Base-by-base conservation (phyloP, 345 rosid genomes). In the Heritiera fomes region DNA sequence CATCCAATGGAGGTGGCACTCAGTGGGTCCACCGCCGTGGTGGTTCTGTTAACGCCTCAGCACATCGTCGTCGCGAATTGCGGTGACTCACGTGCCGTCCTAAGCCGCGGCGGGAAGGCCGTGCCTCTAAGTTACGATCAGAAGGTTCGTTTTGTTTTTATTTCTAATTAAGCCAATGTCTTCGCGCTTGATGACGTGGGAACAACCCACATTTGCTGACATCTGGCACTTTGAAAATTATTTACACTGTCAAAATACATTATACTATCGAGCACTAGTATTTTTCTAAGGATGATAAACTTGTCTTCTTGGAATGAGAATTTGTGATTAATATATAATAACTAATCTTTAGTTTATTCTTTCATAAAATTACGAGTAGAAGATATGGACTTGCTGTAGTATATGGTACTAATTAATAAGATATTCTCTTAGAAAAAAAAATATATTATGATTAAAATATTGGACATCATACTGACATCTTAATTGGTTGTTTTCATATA, bases 31-130 rank as follows among this genome's bases (percentile, higher is more conserved):
- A 88, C 91, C 1, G 91, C 91, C 49, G 90, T 84, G 8, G 86
- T 87, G 46, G 91, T 88, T 7, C 30, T 88, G 17, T 55, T 89
- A 28, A 87, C 87, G 28, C 64, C 76, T 0, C 82, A 84, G 30
- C 79, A 80, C 47, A 82, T 90, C 56, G 71, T 87, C 20, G 88
- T 90, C 13, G 94, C 91, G 20, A 90, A 89, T 70, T 87, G 91
- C 74, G 92, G 94, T 7, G 94, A 89, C 78, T 90, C 94, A 53
- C 92, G 91, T 62, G 91, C 92, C 80, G 90, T 89, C 71, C 90
- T 91, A n/a, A 83, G 86, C 80, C 86, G 90, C 0, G 89, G 77
- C 5, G 87, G 91, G 7, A 79, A 62, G 76, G 87, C 88, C 17
- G 30, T 87, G 49, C 89, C 92, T 20, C 88, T 90, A 23, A 85